A percentile compares a stretch with the other conserved stretches of the same genome.
phyloP scores from a whole-genome alignment of 1,284 basidiomycete species.

The Ganoderma resinaceum region DNA sequence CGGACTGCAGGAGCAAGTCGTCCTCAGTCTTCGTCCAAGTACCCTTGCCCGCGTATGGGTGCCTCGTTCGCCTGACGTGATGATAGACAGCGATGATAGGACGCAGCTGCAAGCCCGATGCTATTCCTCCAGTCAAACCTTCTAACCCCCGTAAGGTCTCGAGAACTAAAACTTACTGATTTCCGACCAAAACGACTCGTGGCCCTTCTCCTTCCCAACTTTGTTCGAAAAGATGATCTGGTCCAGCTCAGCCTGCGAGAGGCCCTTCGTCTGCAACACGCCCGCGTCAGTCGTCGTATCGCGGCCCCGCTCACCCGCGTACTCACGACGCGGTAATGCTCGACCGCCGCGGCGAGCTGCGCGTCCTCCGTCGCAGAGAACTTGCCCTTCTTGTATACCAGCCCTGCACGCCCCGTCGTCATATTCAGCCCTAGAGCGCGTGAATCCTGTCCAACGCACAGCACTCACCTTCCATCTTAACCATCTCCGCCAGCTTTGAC shows the following conservation, averaged over 20 bases:
- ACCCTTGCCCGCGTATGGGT: slow-evolving; percentile 73
- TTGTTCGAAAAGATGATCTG: slow-evolving; percentile 72
- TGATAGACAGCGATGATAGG: slow-evolving; percentile 86
- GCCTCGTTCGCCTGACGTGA: slow-evolving; percentile 71
- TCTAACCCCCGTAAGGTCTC: slow-evolving; percentile 14
- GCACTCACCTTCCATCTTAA: slow-evolving; percentile 64
- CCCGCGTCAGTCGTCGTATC: neutral
- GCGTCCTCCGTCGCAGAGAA: slow-evolving; percentile 80
- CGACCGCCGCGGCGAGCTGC: slow-evolving; percentile 67
- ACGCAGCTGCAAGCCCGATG: slow-evolving; percentile 70
- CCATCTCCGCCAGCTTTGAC: slow-evolving; percentile 69
- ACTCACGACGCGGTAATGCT: slow-evolving; percentile 65
- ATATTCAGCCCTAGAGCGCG: slow-evolving; percentile 15
- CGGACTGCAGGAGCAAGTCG: slow-evolving; percentile 68
- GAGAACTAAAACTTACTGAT: slow-evolving; percentile 65
- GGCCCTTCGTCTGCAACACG: slow-evolving; percentile 49
- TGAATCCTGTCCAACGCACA: slow-evolving; percentile 2
- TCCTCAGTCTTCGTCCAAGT: slow-evolving; percentile 78
- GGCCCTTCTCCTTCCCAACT: slow-evolving; percentile 62
- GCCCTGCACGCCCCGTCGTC: slow-evolving; percentile 51
- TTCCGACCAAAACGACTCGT: slow-evolving; percentile 77
- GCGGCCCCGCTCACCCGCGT: neutral
- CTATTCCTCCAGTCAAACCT: slow-evolving; percentile 44
- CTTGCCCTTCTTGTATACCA: slow-evolving; percentile 85
- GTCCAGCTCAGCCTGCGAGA: slow-evolving; percentile 60